Conservation (phyloP, 306 rosid genomes). For the Quercus suber region DNA sequence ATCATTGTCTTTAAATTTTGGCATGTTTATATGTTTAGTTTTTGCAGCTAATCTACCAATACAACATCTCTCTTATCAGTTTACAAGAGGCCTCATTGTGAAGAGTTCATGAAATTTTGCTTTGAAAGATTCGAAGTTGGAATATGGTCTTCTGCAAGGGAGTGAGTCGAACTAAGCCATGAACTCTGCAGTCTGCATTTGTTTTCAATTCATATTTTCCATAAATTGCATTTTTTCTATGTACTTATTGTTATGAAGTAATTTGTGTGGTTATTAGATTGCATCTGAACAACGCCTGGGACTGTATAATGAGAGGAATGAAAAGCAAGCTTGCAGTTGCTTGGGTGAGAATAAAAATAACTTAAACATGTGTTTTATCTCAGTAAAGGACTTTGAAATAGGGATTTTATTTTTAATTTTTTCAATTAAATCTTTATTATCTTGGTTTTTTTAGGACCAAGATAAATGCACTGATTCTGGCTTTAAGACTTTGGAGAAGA, state of each 20-base stretch:
- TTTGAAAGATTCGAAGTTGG: conserved; percentile 43
- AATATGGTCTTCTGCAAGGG: conserved; percentile 43
- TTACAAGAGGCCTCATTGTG: conserved; percentile 34
- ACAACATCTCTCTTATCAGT: neutral
- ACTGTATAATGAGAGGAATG: conserved; percentile 25
- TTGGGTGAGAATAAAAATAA: conserved; percentile 18
- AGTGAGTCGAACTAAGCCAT: conserved; percentile 5
- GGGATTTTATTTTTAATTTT: neutral
- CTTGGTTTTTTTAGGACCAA: conserved; percentile 18
- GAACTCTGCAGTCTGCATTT: neutral
- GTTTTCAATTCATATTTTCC: neutral
- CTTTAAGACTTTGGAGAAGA: conserved; percentile 25
- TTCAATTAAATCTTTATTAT: no score
- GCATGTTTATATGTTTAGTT: neutral
- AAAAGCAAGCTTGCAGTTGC: conserved; percentile 23
- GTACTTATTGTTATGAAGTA: neutral
- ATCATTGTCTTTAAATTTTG: no score
- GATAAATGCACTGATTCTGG: conserved; percentile 21
- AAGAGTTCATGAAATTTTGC: conserved; percentile 36
- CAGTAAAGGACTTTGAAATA: neutral
- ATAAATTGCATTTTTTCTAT: neutral
- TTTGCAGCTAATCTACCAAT: neutral
- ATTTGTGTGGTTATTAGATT: conserved; percentile 1
- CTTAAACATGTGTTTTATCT: neutral
- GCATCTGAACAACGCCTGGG: conserved; percentile 23